phyloP scores from a whole-genome alignment of 768 basidiomycete species.

The Phanerodontia chrysosporium region DNA sequence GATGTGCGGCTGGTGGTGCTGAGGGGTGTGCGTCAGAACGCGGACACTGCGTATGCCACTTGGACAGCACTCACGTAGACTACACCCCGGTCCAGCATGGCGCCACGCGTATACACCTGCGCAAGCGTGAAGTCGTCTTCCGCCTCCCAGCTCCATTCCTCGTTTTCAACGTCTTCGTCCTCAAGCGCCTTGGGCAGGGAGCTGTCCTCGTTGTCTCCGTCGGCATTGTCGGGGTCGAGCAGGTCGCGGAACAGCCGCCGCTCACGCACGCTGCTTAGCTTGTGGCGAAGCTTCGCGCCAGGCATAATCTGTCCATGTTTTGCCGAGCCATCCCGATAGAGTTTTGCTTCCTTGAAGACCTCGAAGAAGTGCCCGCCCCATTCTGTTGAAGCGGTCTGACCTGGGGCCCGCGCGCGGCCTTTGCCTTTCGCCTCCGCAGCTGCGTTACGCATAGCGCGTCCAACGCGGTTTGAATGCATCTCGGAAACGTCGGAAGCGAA shows the following conservation, averaged over 20 bases:
- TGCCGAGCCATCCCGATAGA: constrained; percentile 29
- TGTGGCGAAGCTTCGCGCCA: constrained; percentile 18
- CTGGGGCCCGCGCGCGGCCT: background rate
- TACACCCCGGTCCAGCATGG: constrained; percentile 43
- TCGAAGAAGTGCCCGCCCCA: constrained; percentile 57
- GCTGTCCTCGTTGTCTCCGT: background rate
- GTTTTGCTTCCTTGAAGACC: constrained; percentile 42
- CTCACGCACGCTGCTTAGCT: constrained; percentile 28
- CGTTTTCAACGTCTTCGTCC: constrained; percentile 20
- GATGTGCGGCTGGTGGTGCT: constrained; percentile 52
- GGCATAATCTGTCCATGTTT: constrained; percentile 49
- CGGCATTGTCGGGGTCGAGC: background rate
- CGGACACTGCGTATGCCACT: background rate
- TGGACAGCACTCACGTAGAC: constrained; percentile 49
- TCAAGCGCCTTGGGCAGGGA: constrained; percentile 3
- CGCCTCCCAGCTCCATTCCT: constrained; percentile 62
- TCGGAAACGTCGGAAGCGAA: constrained; percentile 33
- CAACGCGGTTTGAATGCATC: background rate
- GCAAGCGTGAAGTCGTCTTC: constrained; percentile 63
- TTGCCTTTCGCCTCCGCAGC: constrained; percentile 4
- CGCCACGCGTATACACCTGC: constrained; percentile 51
- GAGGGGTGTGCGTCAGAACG: background rate
- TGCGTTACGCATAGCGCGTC: background rate
- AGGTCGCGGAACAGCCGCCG: constrained; percentile 26
- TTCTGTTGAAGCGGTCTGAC: background rate